Evolutionary conservation across 163 green algal genomes (phyloP).

Genomic region (Scenedesmus sp.): DNA sequence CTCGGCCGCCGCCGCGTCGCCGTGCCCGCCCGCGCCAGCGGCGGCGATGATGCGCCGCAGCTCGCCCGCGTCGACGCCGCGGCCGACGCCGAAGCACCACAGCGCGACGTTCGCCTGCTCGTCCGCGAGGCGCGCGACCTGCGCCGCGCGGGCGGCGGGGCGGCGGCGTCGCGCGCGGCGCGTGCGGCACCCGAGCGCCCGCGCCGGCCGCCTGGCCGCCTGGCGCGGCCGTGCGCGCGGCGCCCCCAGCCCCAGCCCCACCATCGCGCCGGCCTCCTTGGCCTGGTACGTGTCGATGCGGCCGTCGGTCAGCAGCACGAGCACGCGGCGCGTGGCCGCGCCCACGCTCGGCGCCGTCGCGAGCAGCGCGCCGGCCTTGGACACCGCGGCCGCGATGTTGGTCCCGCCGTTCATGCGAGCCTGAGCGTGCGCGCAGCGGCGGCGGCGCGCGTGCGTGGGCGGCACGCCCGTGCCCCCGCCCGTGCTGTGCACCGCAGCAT

Average conservation of each 20-base stretch:
- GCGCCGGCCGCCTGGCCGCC: too few relatives aligned
- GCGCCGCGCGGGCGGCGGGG: slow-evolving; percentile 49
- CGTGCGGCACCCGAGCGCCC: too few relatives aligned
- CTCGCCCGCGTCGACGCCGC: slow-evolving; percentile 66
- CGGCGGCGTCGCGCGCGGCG: too few relatives aligned
- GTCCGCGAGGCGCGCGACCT: slow-evolving; percentile 61
- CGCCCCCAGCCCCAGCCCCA: not conserved
- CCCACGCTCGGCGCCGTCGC: slow-evolving; percentile 34
- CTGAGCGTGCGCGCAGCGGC: too few relatives aligned
- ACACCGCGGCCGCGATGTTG: slow-evolving; percentile 74
- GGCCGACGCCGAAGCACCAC: slow-evolving; percentile 78
- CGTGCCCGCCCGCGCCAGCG: not conserved
- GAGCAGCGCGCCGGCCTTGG: slow-evolving; percentile 72
- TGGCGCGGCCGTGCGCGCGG: not conserved
- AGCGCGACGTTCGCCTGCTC: slow-evolving; percentile 66
- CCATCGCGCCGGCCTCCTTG: slow-evolving; percentile 35
- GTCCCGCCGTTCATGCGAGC: slow-evolving; percentile 85
- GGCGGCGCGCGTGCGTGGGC: not conserved
- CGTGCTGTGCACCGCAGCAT: too few relatives aligned
- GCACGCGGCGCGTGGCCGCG: slow-evolving; percentile 38
- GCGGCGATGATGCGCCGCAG: slow-evolving; percentile 14
- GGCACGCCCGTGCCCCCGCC: not conserved
- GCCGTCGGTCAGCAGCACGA: slow-evolving; percentile 83
- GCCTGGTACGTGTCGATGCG: slow-evolving; percentile 52
- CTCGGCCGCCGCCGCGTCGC: slow-evolving; percentile 27